Base-by-base conservation (phyloP, 1,139 yeast genomes). In the Yamadazyma diddensiae region DNA sequence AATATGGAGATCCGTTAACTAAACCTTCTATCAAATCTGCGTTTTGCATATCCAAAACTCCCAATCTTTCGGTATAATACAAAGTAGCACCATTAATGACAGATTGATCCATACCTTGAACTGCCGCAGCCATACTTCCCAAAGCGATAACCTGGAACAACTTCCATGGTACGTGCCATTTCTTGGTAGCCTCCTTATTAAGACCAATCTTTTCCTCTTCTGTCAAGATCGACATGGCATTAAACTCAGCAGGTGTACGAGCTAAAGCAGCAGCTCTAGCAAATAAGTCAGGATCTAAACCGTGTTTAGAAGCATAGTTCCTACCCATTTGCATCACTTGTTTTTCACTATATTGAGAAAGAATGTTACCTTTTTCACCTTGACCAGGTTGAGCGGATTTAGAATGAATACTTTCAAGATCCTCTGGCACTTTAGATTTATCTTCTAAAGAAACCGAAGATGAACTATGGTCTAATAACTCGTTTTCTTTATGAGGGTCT, bases 51-150 rank as follows among this genome's bases (percentile, higher is more conserved):
- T 33, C 39, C 11, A 54, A 61, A 31, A 82, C 70, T 1, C 79
- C 82, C 53, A 83, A 69, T 3, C 56, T 57, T 2, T 48, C 47
- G 4, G 90, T 84, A 56, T 79, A 85, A 52, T 77, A 82, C 28
- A 85, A 59, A 37, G 82, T 76, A 6, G 95, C 95, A 44, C 95
- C 96, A 50, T 85, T 84, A 38, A 83, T 75, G 14, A 85, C 95
- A 3, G 94, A 73, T 56, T 87, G 95, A 56, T 87, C 96, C 87
- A 86, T 85, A 50, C 96, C 96, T 57, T 86, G 95, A 23, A 87
- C 90, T 6, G 90, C 85, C 13, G 95, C 96, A 32, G 94, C 87
- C 79, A 86, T 75, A 4, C 95, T 83, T 26, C 90, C 82, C 54
- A 85, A 73, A 12, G 84, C 72, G 37, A 83, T 75, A 33, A 85